phyloP scores from a whole-genome alignment of 2,329 filamentous ascomycete genomes.

The Lachnellula cervina region DNA sequence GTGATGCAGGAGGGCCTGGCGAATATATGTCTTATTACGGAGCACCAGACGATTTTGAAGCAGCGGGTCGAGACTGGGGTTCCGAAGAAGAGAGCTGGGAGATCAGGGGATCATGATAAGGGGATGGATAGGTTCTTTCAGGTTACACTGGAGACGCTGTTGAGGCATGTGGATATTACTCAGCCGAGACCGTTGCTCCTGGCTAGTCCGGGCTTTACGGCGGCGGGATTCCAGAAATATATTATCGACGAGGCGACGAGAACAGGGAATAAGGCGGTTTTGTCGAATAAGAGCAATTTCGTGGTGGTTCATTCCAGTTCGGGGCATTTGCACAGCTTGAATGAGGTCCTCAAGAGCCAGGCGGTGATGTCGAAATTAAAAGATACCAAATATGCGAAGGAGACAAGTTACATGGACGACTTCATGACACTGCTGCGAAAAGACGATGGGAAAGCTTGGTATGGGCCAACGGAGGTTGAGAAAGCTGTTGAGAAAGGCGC shows the following conservation, averaged over 20 bases:
- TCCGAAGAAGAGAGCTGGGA: conserved; percentile 61
- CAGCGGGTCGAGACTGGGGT: conserved; percentile 63
- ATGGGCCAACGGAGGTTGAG: conserved; percentile 78
- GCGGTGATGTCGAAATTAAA: conserved; percentile 73
- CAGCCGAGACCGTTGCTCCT: conserved; percentile 70
- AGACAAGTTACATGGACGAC: conserved; percentile 78
- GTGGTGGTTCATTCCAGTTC: conserved; percentile 78
- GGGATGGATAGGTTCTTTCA: conserved; percentile 75
- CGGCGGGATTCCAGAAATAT: conserved; percentile 73
- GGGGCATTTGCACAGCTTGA: conserved; percentile 80
- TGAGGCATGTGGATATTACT: conserved; percentile 72
- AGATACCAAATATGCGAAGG: conserved; percentile 82
- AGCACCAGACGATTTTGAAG: conserved; percentile 72
- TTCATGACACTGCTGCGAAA: conserved; percentile 73
- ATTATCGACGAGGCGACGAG: conserved; percentile 58
- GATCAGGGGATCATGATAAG: conserved; percentile 59
- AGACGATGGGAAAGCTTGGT: conserved; percentile 87
- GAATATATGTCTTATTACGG: conserved; percentile 77
- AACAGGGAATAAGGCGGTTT: conserved; percentile 63
- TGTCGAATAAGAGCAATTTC: conserved; percentile 57
- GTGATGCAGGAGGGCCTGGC: conserved; percentile 89
- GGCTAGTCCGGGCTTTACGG: conserved; percentile 85
- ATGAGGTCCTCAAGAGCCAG: conserved; percentile 78
- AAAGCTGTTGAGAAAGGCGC: conserved; percentile 81
- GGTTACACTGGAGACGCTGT: conserved; percentile 67